Base-by-base conservation (phyloP, 352 stramenopile species). In the Peronospora farinosa region DNA sequence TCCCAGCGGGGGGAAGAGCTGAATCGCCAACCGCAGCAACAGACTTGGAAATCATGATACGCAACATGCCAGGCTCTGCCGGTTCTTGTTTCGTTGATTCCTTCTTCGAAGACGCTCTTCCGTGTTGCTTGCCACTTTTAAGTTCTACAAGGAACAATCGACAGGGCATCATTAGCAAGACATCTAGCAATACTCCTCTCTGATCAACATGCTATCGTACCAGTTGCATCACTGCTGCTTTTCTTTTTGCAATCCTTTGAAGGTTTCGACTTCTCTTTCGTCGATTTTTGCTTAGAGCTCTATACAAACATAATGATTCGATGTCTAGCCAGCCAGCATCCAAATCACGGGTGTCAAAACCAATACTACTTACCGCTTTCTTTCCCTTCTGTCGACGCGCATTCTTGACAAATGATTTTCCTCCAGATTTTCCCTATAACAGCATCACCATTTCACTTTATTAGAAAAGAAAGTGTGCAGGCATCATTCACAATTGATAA, bases 41-140 rank as follows among this genome's bases (percentile, higher is more conserved):
- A 53, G 46, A 36, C 47, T 74, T 83, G 5, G 61, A 54, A 3
- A 63, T 53, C 74, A 86, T 85, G 23, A 86, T 85, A 25, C 67
- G 70, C 15, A 86, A 32, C 47, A 62, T 60, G 1, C 74, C 77
- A 35, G 72, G 72, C n/a, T 78, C 64, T 50, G 56, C 54, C 8
- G 54, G 11, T 40, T 85, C 72, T 9, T 46, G 37, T 13, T 67
- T 60, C n/a, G 23, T 13, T 16, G 41, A 17, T n/a, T 84, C 72
- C 36, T 71, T 81, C 28, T 70, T 67, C 10, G 23, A 47, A 23
- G 42, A 49, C 27, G 50, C 47, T 47, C 42, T 65, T 19, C 65
- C 63, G 0, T 69, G 71, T 23, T 58, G 45, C 51, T 84, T 84
- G 46, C 74, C 69, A 21, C 33, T 36, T 47, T 82, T 87, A n/a